Base-by-base conservation (phyloP, 2,329 filamentous ascomycete species). In the Talaromyces amestolkiae region DNA sequence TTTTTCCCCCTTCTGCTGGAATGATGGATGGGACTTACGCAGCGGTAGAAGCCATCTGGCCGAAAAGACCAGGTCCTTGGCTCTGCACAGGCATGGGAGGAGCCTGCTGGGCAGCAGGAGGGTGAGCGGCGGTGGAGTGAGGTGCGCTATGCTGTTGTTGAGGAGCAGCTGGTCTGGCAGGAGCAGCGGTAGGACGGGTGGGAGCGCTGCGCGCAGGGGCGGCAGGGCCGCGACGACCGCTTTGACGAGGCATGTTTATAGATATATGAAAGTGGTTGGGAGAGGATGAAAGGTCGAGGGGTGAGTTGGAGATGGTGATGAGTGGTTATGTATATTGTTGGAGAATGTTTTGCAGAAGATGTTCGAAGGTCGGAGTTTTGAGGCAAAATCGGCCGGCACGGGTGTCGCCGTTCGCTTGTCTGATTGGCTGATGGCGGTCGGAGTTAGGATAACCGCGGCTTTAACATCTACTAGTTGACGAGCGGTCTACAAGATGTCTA, bases 11-110 rank as follows among this genome's bases (percentile, higher is more conserved):
- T 27, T 15, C 22, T 10, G 7, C 10, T 31, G 17, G 13, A 9
- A n/a, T 17, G 22, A 45, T 19, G 56, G 37, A 89, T 93, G 33
- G 51, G 37, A 89, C 93, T 83, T 89, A 98, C 94, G 95, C 95
- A 79, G 95, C 95, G 65, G 95, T 99, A 77, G 89, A 93, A 71
- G 95, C 95, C 91, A 99, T 97, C 85, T 98, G 92, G 66, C 92
- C 94, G 72, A 99, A 92, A 11, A 99, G 85, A 69, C 95, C 94
- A 5, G 92, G 89, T 45, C 64, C 62, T 54, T 64, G 62, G 54
- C 62, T 64, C 45, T 64, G 62, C 33, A 93, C 91, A 70, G 89
- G 85, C 59, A 76, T 76, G 24, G 77, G 73, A 64, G 73, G 76
- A 37, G 77, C 73, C 61, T 86, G 85, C 64, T 83, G 78, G 58